Conservation (phyloP, 345 rosid species). For the Iberis pinnata region DNA sequence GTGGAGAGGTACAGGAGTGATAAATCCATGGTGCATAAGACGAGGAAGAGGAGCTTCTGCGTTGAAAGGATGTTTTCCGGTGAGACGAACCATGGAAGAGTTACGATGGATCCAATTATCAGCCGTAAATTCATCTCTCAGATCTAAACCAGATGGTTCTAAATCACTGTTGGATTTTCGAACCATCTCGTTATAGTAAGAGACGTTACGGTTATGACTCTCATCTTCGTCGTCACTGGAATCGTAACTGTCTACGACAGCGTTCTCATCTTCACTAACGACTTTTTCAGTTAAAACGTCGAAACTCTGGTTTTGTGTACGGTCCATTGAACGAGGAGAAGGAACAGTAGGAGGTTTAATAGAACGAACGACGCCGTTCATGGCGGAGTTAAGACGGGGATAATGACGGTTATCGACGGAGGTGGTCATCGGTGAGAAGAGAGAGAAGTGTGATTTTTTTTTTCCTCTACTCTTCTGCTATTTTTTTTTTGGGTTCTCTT, state of each 20-base stretch:
- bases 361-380: constrained; percentile 49
- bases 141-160: constrained; percentile 59
- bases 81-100: constrained; percentile 79
- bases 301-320: constrained; percentile 32
- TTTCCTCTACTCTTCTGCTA: not conserved
- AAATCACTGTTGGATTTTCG: constrained; percentile 49
- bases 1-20: constrained; percentile 88
- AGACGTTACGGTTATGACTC: constrained; percentile 22
- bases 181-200: constrained; percentile 38
- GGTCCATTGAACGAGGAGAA: constrained; percentile 28
- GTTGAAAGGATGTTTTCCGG: constrained; percentile 96
- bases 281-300: not conserved
- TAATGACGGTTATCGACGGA: constrained; percentile 73
- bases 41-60: constrained; percentile 65
- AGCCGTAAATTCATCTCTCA: constrained; percentile 62
- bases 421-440: constrained; percentile 52
- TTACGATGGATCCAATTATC: constrained; percentile 82
- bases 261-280: constrained; percentile 29
- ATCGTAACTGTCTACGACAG: constrained; percentile 20
- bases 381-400: constrained; percentile 38
- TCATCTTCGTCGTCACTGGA: constrained; percentile 56
- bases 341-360: constrained; percentile 36
- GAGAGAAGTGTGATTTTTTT: not conserved
- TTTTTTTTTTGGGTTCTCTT: not conserved
- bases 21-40: constrained; percentile 93